phyloP scores from a whole-genome alignment of 2,329 filamentous ascomycete genomes.

The Chaetothyriales sp. region DNA sequence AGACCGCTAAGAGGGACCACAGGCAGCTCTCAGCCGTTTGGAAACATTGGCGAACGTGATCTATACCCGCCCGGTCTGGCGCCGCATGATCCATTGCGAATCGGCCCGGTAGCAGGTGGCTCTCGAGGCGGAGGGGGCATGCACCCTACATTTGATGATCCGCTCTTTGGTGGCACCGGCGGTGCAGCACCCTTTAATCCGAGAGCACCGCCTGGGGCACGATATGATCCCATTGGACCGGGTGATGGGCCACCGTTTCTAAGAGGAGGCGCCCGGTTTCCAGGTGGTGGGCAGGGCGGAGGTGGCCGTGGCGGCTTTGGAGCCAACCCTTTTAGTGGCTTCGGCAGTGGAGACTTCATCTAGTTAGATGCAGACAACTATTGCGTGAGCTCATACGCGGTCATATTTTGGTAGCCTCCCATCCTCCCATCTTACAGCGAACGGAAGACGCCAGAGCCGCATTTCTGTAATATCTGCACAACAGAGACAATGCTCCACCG shows the following conservation, averaged over 20 bases:
- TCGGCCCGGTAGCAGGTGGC: slow-evolving; percentile 46
- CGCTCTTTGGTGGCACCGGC: slow-evolving; percentile 54
- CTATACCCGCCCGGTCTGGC: slow-evolving; percentile 75
- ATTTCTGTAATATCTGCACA: too few species aligned
- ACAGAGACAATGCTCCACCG: too few species aligned
- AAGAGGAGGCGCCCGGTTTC: slow-evolving; percentile 31
- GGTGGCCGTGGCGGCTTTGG: slow-evolving; percentile 31
- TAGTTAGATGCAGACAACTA: slow-evolving; percentile 1
- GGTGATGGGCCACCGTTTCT: slow-evolving; percentile 41
- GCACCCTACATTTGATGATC: slow-evolving; percentile 92
- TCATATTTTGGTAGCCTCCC: too few species aligned
- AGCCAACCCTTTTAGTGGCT: slow-evolving; percentile 41
- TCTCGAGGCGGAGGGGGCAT: slow-evolving; percentile 59
- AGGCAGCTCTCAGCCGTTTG: slow-evolving; percentile 21
- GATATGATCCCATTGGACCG: slow-evolving; percentile 77
- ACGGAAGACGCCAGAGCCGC: too few species aligned
- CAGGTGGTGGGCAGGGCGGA: slow-evolving; percentile 34
- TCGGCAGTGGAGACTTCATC: slow-evolving; percentile 45
- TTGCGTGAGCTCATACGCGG: too few species aligned
- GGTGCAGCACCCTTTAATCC: slow-evolving; percentile 45
- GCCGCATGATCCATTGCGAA: slow-evolving; percentile 65
- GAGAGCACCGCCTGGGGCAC: slow-evolving; percentile 69
- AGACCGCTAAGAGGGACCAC: slow-evolving; percentile 42
- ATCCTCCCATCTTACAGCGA: too few species aligned
- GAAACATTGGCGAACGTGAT: slow-evolving; percentile 68